Base-by-base conservation (phyloP, 805 yeast genomes). In the Lipomyces yamadae region DNA sequence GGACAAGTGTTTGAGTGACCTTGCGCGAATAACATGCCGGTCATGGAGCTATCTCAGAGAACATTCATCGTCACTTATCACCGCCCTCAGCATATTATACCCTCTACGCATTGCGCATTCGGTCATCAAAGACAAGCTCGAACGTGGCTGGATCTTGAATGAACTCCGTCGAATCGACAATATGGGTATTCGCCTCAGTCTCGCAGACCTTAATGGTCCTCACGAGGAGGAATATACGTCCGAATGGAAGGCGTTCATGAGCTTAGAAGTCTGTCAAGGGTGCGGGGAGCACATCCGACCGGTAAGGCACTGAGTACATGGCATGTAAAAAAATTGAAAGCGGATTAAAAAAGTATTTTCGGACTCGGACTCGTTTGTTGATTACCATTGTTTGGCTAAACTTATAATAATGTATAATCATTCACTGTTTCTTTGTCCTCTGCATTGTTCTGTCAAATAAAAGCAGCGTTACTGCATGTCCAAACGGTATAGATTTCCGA, bases 81-180 rank as follows among this genome's bases (percentile, higher is more conserved):
- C 53, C 2, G 5, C 48, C 15, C 52, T 56, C 37, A 39, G 55
- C 54, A 50, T 55, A 13, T 11, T 63, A 3, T 29, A 53, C 33
- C 63, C 63, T 3, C n/a, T 59, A 4, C 42, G 58, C 11, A 48
- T 63, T 8, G 59, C 58, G 30, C 63, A 63, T 10, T 5, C 42
- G 0, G 56, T 50, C 33, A 3, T 30, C 4, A 8, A 13, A 13
- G 63, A 60, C 34, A 35, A 8, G n/a, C 48, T 42, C 33, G 53
- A 60, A 39, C 63, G 60, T 6, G 66, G 66, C 2, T 63, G 66
- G 63, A 55, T 59, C 18, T 54, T 56, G 62, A 56, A 59, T 53
- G 42, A 48, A 35, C 57, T 63, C 4, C 15, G 34, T 10, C 39
- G 35, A 24, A 34, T 55, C 37, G 29, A 55, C 35, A 37, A 42